Evolutionary conservation across 2,329 filamentous ascomycete species (phyloP), one percentile per base, ranked within the genome.

Genomic region (Colletotrichum orbiculare): DNA sequence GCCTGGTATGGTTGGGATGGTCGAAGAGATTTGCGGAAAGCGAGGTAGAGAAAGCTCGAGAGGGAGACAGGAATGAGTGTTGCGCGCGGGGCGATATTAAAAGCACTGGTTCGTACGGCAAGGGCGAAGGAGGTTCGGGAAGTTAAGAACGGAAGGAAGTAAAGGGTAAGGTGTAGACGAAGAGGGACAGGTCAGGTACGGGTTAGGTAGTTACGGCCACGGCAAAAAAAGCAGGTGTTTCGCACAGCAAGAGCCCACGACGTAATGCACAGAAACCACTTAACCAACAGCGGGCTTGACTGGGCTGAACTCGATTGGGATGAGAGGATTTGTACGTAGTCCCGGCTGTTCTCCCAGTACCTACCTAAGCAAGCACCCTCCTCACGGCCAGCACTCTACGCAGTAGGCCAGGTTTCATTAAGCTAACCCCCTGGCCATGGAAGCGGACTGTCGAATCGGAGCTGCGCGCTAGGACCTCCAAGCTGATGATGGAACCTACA

Each of bases 181-280:
- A 25, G 25, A 25, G 43, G 43, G 43, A 25, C 15, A 8, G 42
- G 13, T n/a, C 13, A 43, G 43, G 43, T 46, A 46, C 43, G 43
- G 25, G 25, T n/a, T 46, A 49, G 42, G 47, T 45, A 58, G 43
- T 47, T 15, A 52, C 5, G 25, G 37, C 15, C 54, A 56, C 47
- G 65, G 47, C 60, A 54, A 67, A 62, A 66, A 63, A 60, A 67
- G 63, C 63, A 66, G 63, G 63, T 66, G 63, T 66, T 66, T 66
- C 46, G 63, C 52, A 56, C 58, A 34, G 58, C 52, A 65, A 38
- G 58, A 66, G 58, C 58, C 58, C 53, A 66, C 63, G 63, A 66
- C 63, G 63, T 66, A 66, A 66, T 66, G 49, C 63, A 43, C 63
- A 63, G 37, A n/a, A 43, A 43, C 42, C 42, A 43, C 39, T 35